Conservation (phyloP, 805 yeast species). For the Cyberlindnera nakhonratchasimensis region DNA sequence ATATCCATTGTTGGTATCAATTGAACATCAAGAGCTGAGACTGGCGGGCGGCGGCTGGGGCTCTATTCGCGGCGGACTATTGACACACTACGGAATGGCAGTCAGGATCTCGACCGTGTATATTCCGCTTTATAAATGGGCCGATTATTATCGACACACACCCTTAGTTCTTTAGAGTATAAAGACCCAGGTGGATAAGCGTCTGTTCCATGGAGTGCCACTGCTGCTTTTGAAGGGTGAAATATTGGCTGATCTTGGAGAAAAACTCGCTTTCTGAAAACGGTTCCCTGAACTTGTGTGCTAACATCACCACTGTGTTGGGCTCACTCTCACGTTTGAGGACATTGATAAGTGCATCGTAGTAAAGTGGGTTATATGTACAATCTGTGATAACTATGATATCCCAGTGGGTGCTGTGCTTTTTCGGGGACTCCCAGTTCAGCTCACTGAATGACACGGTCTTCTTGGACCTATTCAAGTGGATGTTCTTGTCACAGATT, state of each 20-base stretch:
- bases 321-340: conserved; percentile 21
- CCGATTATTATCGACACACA: background rate
- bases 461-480: conserved; percentile 3
- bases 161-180: too few species aligned
- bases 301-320: conserved; percentile 18
- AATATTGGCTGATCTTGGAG: conserved; percentile 10
- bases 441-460: conserved; percentile 29
- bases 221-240: conserved; percentile 15
- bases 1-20: background rate
- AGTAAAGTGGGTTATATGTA: conserved; percentile 40
- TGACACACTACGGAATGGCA: conserved; percentile 7
- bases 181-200: conserved; percentile 25
- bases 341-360: conserved; percentile 33
- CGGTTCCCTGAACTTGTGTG: conserved; percentile 30
- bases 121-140: background rate
- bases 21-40: background rate
- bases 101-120: too few species aligned
- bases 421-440: conserved; percentile 35
- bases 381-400: conserved; percentile 40
- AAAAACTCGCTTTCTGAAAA: conserved; percentile 26
- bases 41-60: background rate
- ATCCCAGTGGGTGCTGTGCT: conserved; percentile 30
- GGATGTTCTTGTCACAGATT: conserved; percentile 33
- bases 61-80: background rate
- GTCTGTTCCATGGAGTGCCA: conserved; percentile 20